Base-by-base conservation (phyloP, 257 asterid species). In the Ballota nigra region DNA sequence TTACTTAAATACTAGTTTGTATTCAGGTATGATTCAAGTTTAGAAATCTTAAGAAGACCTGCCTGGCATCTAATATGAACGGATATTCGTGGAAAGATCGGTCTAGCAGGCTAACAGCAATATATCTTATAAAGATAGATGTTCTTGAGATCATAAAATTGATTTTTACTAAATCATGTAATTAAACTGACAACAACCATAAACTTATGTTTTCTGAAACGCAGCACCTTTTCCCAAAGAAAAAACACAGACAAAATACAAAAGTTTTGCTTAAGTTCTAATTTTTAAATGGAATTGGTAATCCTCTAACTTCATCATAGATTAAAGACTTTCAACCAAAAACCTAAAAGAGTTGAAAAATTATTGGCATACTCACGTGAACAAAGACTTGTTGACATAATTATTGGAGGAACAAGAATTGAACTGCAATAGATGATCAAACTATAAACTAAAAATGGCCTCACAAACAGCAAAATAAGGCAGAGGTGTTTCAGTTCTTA, bases 371-470 rank as follows among this genome's bases (percentile, higher is more conserved):
- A 69, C 62, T 56, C 36, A 31, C 34, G 18, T 62, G 60, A 62
- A 23, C 47, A 43, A 70, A 64, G 77, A 34, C 38, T 64, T 58
- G 31, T 33, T 34, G 20, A 20, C 15, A 40, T 66, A 70, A 63
- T 63, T 20, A 62, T 55, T 61, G 47, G 10, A 40, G 60, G 65
- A 67, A 56, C 71, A 45, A 5, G 3, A 56, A 49, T 59, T 58
- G 40, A 75, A 57, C 61, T 68, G 53, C 59, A 63, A 33, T 31
- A 34, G 31, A 36, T 45, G 45, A 70, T 74, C 74, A 34, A 15
- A 28, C 55, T 58, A 58, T 36, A 41, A 11, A 51, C 29, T 34
- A 52, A 56, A n/a, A 38, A 73, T 6, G 63, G 10, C 11, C 24
- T 24, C 33, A 63, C 70, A 19, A 75, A 59, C 33, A 61, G 59